A percentile compares a stretch with the other conserved stretches of the same genome.
Evolutionary conservation across 2,329 filamentous ascomycete species (phyloP).

Genomic region (Apiospora phragmitis): DNA sequence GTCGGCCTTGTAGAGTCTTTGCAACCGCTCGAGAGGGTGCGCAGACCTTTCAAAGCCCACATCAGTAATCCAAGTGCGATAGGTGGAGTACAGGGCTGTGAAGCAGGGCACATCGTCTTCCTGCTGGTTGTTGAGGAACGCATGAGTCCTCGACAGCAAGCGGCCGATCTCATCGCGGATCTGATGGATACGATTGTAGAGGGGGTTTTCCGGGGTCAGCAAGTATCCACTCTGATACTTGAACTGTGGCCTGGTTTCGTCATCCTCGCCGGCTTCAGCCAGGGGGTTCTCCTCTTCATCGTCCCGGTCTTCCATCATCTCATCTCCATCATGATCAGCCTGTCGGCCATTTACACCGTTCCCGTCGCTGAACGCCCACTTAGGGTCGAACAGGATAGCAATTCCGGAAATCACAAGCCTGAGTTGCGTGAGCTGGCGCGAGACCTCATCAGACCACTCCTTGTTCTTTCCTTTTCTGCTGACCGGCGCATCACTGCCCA

Average conservation of each 20-base stretch:
- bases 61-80: conserved; percentile 95
- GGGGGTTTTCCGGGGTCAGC: conserved; percentile 58
- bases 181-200: conserved; percentile 77
- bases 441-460: conserved; percentile 97
- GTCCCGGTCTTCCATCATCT: conserved; percentile 53
- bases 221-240: conserved; percentile 87
- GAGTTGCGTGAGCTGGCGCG: conserved; percentile 82
- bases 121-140: conserved; percentile 79
- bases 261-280: conserved; percentile 71
- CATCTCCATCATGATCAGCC: conserved; percentile 43
- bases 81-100: conserved; percentile 87
- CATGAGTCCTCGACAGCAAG: conserved; percentile 79
- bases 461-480: conserved; percentile 95
- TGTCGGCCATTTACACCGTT: conserved; percentile 43
- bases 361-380: conserved; percentile 61
- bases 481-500: conserved; percentile 76
- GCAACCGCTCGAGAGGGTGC: conserved; percentile 85
- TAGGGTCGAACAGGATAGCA: conserved; percentile 84
- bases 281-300: conserved; percentile 55
- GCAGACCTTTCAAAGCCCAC: conserved; percentile 95
- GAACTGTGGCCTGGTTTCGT: conserved; percentile 83
- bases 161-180: conserved; percentile 79
- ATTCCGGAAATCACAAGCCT: conserved; percentile 89
- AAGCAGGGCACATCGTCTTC: conserved; percentile 97
- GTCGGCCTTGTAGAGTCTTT: conserved; percentile 81